Percentiles rank a stretch among this genome's conserved stretches.
Conservation (phyloP, 352 stramenopile genomes). For the Globisporangium okanoganense region DNA sequence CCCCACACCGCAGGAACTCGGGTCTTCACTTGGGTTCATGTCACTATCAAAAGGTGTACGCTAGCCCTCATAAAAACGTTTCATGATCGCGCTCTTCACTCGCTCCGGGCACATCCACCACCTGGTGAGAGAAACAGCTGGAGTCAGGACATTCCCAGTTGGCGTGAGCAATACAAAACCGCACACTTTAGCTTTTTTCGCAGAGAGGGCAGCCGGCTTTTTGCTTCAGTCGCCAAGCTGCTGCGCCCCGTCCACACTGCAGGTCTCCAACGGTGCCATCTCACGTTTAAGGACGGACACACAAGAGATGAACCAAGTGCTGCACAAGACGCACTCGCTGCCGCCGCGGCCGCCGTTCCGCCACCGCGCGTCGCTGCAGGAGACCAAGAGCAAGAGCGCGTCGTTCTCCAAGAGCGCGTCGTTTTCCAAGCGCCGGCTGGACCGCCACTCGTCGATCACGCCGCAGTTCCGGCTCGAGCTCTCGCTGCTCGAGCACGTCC, state of each 20-base stretch:
- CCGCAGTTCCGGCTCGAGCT: slow-evolving; percentile 47
- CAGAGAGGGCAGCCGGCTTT: neutral
- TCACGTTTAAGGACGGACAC: too few species aligned
- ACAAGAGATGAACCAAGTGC: slow-evolving; percentile 1
- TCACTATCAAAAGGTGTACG: slow-evolving; percentile 4
- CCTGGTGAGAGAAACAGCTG: slow-evolving; percentile 7
- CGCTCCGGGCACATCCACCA: neutral
- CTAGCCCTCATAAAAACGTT: slow-evolving; percentile 1
- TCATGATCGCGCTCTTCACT: slow-evolving; percentile 9
- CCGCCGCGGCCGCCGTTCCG: slow-evolving; percentile 27
- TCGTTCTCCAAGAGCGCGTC: slow-evolving; percentile 23
- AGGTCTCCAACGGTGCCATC: neutral
- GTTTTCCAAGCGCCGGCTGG: slow-evolving; percentile 45
- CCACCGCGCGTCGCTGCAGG: slow-evolving; percentile 40
- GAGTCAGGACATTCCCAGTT: neutral
- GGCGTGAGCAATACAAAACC: neutral
- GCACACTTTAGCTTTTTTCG: neutral
- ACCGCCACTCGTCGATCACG: slow-evolving; percentile 41
- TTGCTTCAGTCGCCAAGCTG: slow-evolving; percentile 12
- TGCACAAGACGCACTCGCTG: slow-evolving; percentile 43
- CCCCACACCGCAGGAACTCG: neutral
- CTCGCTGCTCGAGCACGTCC: slow-evolving; percentile 66
- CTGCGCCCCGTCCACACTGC: neutral
- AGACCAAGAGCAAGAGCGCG: slow-evolving; percentile 17
- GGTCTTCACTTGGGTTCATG: neutral